These are phyloP conservation scores for Phytophthora constricta DNA, from an alignment of 352 stramenopile species.

Conservation along the genomic window DNA sequence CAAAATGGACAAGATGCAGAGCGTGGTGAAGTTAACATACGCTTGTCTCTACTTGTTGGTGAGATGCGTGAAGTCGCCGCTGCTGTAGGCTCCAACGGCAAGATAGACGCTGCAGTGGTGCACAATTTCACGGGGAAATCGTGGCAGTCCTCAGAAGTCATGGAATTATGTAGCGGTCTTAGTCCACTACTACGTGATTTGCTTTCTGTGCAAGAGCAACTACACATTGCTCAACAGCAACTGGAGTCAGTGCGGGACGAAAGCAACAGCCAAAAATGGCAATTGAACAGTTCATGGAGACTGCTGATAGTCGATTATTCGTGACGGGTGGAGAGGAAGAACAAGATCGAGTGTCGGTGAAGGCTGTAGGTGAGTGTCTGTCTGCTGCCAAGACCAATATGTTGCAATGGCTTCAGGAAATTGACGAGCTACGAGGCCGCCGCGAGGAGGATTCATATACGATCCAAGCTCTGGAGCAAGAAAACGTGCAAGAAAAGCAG, in stretches of 20 bases:
- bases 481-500: conserved; percentile 27
- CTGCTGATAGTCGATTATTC: conserved; percentile 34
- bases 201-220: conserved; percentile 18
- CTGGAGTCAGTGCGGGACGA: conserved; percentile 15
- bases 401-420: conserved; percentile 30
- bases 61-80: conserved; percentile 21
- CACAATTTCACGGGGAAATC: conserved; percentile 3
- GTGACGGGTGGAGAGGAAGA: conserved; percentile 23
- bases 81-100: conserved; percentile 4
- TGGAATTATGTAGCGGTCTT: conserved; percentile 20
- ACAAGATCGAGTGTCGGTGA: background rate
- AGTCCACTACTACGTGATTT: conserved; percentile 15
- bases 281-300: conserved; percentile 28
- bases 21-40: conserved; percentile 12
- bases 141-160: conserved; percentile 29
- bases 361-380: conserved; percentile 20
- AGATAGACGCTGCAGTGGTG: conserved; percentile 3
- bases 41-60: conserved; percentile 14
- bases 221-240: conserved; percentile 18
- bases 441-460: conserved; percentile 14
- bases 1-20: conserved; percentile 20
- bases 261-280: conserved; percentile 16
- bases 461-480: conserved; percentile 18
- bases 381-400: conserved; percentile 22
- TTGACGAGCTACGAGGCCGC: conserved; percentile 21